These are phyloP conservation scores for Mycena vitilis DNA, from an alignment of 768 basidiomycete species.

Conservation along the genomic window DNA sequence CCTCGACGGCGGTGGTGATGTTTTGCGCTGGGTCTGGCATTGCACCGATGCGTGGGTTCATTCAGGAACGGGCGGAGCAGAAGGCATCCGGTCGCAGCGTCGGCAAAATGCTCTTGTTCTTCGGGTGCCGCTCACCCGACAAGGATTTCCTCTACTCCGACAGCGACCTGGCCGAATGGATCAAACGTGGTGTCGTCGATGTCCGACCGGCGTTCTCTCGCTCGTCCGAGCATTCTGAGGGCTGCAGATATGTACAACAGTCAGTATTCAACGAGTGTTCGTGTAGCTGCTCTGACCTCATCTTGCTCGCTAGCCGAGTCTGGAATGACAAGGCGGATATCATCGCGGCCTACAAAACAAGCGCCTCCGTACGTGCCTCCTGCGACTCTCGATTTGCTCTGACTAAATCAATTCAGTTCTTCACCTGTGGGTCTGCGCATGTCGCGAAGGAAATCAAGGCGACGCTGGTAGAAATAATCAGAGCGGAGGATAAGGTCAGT, in stretches of 20 bases:
- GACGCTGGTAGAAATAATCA: constrained; percentile 51
- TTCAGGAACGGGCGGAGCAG: constrained; percentile 62
- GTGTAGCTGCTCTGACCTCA: background rate
- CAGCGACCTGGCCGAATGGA: constrained; percentile 57
- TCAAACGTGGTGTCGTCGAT: constrained; percentile 54
- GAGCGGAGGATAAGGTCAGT: constrained; percentile 36
- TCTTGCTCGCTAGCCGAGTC: constrained; percentile 47
- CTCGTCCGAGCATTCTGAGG: constrained; percentile 42
- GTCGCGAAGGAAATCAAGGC: constrained; percentile 54
- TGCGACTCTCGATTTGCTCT: background rate
- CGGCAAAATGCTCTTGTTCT: constrained; percentile 56
- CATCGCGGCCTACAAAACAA: constrained; percentile 42
- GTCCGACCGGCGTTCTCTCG: constrained; percentile 58
- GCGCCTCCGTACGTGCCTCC: constrained; percentile 47
- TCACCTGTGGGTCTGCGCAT: constrained; percentile 55
- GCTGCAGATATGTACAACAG: constrained; percentile 55
- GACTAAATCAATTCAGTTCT: constrained; percentile 45
- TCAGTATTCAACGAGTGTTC: constrained; percentile 34
- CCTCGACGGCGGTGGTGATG: constrained; percentile 54
- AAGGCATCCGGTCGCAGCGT: constrained; percentile 56
- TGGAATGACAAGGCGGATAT: constrained; percentile 55
- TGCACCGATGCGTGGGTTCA: constrained; percentile 63
- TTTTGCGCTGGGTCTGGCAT: constrained; percentile 61
- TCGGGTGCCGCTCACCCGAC: constrained; percentile 56
- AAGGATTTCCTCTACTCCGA: constrained; percentile 58